Conservation (phyloP, 441 rosid species). For the Brassica balearica region DNA sequence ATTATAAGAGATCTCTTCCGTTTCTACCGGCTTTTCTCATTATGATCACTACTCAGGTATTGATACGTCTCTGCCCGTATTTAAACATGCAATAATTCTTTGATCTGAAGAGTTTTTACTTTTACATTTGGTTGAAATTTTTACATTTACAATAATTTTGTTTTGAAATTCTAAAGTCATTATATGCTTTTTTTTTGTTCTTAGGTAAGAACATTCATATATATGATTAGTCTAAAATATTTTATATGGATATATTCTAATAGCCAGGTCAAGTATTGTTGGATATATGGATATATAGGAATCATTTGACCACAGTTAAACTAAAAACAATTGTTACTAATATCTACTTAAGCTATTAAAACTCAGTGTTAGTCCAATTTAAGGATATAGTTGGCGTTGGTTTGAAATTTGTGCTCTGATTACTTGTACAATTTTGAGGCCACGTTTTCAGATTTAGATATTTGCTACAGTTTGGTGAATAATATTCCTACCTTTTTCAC, state of each 20-base stretch:
- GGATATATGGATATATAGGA: background rate
- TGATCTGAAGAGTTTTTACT: background rate
- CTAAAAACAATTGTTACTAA: background rate
- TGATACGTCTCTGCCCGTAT: background rate
- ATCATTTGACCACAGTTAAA: conserved; percentile 3
- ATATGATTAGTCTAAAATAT: background rate
- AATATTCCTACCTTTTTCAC: background rate
- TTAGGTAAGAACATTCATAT: background rate
- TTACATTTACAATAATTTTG: background rate
- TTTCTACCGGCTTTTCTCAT: conserved; percentile 65
- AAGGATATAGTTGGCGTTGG: conserved; percentile 19
- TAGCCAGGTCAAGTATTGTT: background rate
- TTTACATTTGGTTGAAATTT: background rate
- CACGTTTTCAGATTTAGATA: background rate
- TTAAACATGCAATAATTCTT: background rate
- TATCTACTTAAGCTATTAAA: background rate
- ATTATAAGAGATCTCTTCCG: conserved; percentile 56
- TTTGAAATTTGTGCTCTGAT: conserved; percentile 19
- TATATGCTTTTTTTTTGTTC: background rate
- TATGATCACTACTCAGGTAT: conserved; percentile 81
- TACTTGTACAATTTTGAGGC: conserved; percentile 1
- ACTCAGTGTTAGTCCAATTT: background rate
- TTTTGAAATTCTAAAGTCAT: background rate
- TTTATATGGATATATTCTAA: background rate
- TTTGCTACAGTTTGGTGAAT: conserved; percentile 6